phyloP scores from a whole-genome alignment of 345 rosid species.

The Melaleuca quinquenervia region DNA sequence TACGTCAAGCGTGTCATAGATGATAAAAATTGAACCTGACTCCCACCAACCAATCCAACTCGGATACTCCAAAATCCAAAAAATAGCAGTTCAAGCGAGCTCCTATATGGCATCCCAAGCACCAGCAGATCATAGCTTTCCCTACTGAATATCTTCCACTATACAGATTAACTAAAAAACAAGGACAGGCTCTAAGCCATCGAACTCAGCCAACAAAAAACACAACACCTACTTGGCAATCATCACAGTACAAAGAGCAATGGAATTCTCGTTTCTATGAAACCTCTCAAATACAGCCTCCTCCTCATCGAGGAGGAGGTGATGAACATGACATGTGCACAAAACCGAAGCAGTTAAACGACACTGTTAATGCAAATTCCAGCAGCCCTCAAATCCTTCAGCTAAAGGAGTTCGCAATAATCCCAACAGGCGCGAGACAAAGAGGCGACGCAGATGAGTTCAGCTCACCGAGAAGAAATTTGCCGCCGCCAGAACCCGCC shows the following conservation, averaged over 20 bases:
- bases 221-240: neutral
- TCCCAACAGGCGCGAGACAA: neutral
- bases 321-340: neutral
- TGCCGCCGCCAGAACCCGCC: neutral
- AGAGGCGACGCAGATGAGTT: neutral
- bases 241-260: neutral
- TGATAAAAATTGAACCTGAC: neutral
- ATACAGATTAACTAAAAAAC: neutral
- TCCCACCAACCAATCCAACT: neutral
- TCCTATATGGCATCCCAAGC: neutral
- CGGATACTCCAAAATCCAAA: neutral
- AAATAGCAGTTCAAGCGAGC: neutral
- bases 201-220: neutral
- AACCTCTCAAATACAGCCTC: neutral
- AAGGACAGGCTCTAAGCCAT: neutral
- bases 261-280: accelerated
- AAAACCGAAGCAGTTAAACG: neutral
- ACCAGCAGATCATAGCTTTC: neutral
- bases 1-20: neutral
- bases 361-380: neutral
- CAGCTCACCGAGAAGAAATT: neutral
- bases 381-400: neutral
- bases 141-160: neutral
- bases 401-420: neutral
- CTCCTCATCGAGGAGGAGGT: too few species aligned